A percentile compares a stretch with the other conserved stretches of the same genome.
Evolutionary conservation across 106 monocot species (phyloP).

Genomic region (Vanilla planifolia): DNA sequence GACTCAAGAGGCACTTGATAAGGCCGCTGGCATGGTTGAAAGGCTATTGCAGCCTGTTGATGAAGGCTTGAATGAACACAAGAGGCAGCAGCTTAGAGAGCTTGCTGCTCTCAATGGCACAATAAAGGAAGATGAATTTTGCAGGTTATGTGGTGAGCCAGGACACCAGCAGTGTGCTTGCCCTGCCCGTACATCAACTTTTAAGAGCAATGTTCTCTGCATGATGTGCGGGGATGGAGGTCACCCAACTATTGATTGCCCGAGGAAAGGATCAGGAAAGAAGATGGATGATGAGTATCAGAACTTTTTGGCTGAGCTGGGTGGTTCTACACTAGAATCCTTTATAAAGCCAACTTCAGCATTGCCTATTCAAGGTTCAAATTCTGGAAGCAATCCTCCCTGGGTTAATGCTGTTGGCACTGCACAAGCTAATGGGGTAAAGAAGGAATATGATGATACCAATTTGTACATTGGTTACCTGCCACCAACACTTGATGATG

Average conservation of each 20-base stretch:
- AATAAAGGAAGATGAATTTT: constrained; percentile 89
- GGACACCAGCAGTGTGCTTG: constrained; percentile 92
- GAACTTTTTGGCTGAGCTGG: constrained; percentile 86
- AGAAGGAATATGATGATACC: constrained; percentile 88
- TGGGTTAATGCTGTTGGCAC: constrained; percentile 29
- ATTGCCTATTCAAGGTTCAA: constrained; percentile 35
- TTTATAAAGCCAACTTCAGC: constrained; percentile 31
- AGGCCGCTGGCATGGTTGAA: constrained; percentile 90
- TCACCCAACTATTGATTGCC: constrained; percentile 91
- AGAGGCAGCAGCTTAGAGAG: constrained; percentile 89
- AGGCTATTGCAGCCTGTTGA: constrained; percentile 77
- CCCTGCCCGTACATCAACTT: constrained; percentile 62
- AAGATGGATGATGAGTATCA: constrained; percentile 98
- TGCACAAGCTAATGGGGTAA: constrained; percentile 26
- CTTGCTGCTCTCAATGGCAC: constrained; percentile 96
- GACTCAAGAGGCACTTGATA: constrained; percentile 67
- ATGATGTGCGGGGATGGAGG: constrained; percentile 96
- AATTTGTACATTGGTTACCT: constrained; percentile 92
- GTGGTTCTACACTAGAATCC: constrained; percentile 69
- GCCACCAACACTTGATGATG: constrained; percentile 79
- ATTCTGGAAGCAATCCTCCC: constrained; percentile 44
- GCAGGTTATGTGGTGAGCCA: constrained; percentile 81
- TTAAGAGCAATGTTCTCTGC: constrained; percentile 86
- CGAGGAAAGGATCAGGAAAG: constrained; percentile 78
- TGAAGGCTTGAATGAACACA: constrained; percentile 91